Base-by-base conservation (phyloP, 331 rosid genomes). In the Phaseolus coccineus region DNA sequence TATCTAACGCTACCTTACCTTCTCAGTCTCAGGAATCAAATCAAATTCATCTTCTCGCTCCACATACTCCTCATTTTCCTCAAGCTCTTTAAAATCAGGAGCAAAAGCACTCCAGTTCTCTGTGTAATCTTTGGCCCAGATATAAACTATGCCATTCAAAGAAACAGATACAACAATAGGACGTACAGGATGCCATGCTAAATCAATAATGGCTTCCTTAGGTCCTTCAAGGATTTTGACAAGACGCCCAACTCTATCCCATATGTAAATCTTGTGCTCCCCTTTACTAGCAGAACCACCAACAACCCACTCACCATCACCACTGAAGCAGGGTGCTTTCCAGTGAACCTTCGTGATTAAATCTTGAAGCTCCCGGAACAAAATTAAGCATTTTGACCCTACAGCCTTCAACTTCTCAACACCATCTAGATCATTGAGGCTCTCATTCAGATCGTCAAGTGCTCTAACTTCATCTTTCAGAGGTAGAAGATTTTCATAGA, bases 81-180 rank as follows among this genome's bases (percentile, higher is more conserved):
- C 97, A 13, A 92, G 94, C 88, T 92, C 97, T 73, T 90, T 92
- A 74, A 92, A 92, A 77, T 92, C 96, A 44, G 97, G 97, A 82
- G 97, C 97, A 89, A 90, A 90, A 61, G 97, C 94, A 85, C 96
- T 92, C 97, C 97, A 92, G 73, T 89, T 92, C 88, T 92, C 67
- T 3, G 97, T 92, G 74, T 92, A 92, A 87, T 92, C 96, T 83
- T 92, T 92, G 22, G 96, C 96, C 96, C 96, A 90, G 35, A 92
- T 88, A 76, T 92, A 92, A 77, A 87, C 85, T 77, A 87, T 75
- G 67, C 97, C 97, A 40, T 93, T 82, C 84, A 89, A 63, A 50
- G 96, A 92, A 80, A 92, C 94, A 63, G 94, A 93, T 61, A 61
- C 67, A 13, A 61, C 42, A 61, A 61, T 30, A 28, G 67, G 67